Evolutionary conservation across 169 alveolate genomes (phyloP), one percentile per base, ranked within the genome.

Genomic region (Plasmodium billcollinsi): DNA sequence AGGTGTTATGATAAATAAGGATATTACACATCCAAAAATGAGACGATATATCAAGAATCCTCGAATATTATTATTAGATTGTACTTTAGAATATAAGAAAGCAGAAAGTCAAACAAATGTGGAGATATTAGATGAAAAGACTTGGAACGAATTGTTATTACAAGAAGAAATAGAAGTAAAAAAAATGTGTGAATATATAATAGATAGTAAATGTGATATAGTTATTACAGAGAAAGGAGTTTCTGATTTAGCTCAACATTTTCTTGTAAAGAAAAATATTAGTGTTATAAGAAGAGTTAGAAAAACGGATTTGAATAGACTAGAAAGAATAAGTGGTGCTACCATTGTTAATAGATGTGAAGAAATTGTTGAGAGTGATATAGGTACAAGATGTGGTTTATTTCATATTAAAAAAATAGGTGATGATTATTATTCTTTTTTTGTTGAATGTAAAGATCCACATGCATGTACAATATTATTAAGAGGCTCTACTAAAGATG

Each of bases 401-500:
- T 99, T 98, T 93, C 99, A 98, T 94, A 97, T 98, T 29, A 97
- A 95, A 90, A 96, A 97, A 78, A 97, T 98, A 21, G 97, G 98
- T 1, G 98, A 96, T 72, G 98, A 96, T 73, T 96, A 96, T 88
- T 96, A 91, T 86, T 90, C 97, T 72, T 93, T 71, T 93, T 74
- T 97, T 74, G 93, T 96, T 1, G 95, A 97, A 63, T 97, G 99
- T 88, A 93, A 96, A 93, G 95, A 97, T 69, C 99, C 99, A 61
- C 95, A 96, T 76, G 99, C 99, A 14, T 99, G 99, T 95, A 96
- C 99, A 6, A 97, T 99, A 45, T 67, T 99, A 18, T 94, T 99
- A 65, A 96, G 99, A 76, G 99, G 99, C 15, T 99, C 99, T 50
- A 97, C 99, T 72, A 98, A 98, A 93, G 99, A 99, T 93, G 99